Evolutionary conservation across 805 yeast genomes (phyloP), one percentile per base, ranked within the genome.

Genomic region (Pichia membranifaciens): DNA sequence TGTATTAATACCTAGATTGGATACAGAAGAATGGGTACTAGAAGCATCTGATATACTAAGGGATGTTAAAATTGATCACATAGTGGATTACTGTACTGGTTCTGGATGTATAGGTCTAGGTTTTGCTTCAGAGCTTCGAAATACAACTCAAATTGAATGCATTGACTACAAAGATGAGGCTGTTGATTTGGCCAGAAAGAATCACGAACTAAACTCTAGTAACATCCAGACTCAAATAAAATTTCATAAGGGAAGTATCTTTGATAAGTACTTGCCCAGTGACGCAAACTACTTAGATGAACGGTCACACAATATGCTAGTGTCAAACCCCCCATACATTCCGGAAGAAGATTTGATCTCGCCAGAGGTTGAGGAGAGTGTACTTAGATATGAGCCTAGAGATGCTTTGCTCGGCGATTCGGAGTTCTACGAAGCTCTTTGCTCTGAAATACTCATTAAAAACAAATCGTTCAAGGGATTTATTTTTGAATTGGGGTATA

Each of bases 281-380:
- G 17, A 34, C 17, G 2, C 12, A 25, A n/a, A 20, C 8, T 17
- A 21, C 12, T 25, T 25, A 25, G 10, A 25, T 25, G 20, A 31
- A 4, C 34, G 39, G 9, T 20, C 47, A 8, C 59, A 70, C 16
- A 84, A 83, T 49, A 45, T 91, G 3, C 59, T 93, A 0, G 74
- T 82, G 0, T 78, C 96, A n/a, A 91, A 91, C 56, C 99, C 99
- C 0, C 99, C 99, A 0, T 91, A 91, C 59, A 82, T 90, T 5
- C 79, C 87, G 0, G 7, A 28, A 2, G 41, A 52, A 0, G 80
- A 81, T 41, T 75, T 75, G 56, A 51, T 51, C 9, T 56, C 40
- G 8, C 59, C 62, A 34, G 80, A 78, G 3, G 77, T 81, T 0
- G 84, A 80, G 48, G 60, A 57, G 39, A 84, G 96, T 0, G 98